These are phyloP conservation scores for Phytophthora pinifolia DNA, from an alignment of 352 stramenopile species.

Conservation along the genomic window DNA sequence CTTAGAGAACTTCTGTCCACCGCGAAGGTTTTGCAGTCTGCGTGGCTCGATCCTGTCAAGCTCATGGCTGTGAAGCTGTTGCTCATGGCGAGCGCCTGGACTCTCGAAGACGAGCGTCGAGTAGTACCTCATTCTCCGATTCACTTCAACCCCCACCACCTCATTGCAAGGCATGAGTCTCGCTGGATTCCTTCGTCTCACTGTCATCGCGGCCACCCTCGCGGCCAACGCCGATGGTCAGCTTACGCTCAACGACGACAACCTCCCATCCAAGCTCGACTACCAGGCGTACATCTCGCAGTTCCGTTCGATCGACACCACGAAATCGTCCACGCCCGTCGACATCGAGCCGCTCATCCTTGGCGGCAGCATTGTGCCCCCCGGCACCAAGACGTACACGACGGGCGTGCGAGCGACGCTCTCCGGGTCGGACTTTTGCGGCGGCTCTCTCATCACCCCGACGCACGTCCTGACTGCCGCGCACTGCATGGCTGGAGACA, in stretches of 20 bases:
- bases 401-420: constrained; percentile 38
- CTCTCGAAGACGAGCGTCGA: not conserved
- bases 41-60: not conserved
- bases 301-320: constrained; percentile 4
- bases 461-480: constrained; percentile 64
- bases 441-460: constrained; percentile 63
- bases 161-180: constrained; percentile 16
- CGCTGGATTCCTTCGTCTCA: constrained; percentile 15
- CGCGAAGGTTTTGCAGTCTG: not conserved
- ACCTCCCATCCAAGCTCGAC: constrained; percentile 25
- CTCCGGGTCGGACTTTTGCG: constrained; percentile 46
- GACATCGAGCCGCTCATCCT: constrained; percentile 44
- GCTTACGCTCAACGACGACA: constrained; percentile 10
- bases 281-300: constrained; percentile 36
- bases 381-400: constrained; percentile 53
- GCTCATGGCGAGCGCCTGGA: not conserved
- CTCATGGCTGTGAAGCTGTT: not conserved
- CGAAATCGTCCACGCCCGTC: constrained; percentile 11
- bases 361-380: constrained; percentile 37
- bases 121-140: constrained; percentile 20
- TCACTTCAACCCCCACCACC: not conserved
- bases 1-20: constrained; percentile 6
- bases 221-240: constrained; percentile 19
- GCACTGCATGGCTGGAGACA: constrained; percentile 47
- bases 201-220: constrained; percentile 25